A percentile compares a stretch with the other conserved stretches of the same genome.
phyloP scores from a whole-genome alignment of 2,329 filamentous ascomycete genomes.

The Pezizomycotina sp. region DNA sequence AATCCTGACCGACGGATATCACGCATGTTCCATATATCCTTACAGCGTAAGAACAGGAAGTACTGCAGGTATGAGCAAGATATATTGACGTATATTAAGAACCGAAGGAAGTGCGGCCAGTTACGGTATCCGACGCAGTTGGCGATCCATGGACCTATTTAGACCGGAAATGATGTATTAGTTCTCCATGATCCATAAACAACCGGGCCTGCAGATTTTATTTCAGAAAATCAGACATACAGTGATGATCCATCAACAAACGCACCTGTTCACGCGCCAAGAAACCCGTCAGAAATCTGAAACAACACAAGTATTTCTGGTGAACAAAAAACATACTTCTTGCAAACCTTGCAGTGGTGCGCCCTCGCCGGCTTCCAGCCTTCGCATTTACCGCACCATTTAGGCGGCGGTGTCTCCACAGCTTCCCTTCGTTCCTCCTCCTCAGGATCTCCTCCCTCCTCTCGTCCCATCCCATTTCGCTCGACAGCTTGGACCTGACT shows the following conservation, averaged over 20 bases:
- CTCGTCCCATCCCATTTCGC: constrained; percentile 25
- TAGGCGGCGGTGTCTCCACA: constrained; percentile 23
- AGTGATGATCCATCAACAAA: constrained; percentile 63
- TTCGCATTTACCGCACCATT: constrained; percentile 63
- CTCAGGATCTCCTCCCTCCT: constrained; percentile 18
- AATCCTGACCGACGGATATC: constrained; percentile 39
- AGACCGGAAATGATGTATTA: background rate
- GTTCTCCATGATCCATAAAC: background rate
- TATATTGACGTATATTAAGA: constrained; percentile 51
- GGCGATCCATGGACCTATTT: constrained; percentile 49
- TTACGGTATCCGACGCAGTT: constrained; percentile 73
- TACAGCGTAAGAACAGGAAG: constrained; percentile 44
- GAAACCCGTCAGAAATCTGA: background rate
- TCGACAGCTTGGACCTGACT: constrained; percentile 14
- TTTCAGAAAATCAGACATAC: constrained; percentile 28
- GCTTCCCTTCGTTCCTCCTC: constrained; percentile 9
- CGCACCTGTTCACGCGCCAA: constrained; percentile 15
- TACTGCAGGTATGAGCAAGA: constrained; percentile 46
- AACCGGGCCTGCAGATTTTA: no score
- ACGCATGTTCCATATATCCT: constrained; percentile 47
- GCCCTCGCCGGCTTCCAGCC: constrained; percentile 58
- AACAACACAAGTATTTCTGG: no score
- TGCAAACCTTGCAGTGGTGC: constrained; percentile 67
- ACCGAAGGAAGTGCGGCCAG: constrained; percentile 68
- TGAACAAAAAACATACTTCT: constrained; percentile 36